A percentile compares a stretch with the other conserved stretches of the same genome.
Evolutionary conservation across 192 early-diverging fungal genomes (phyloP).

Genomic region (Piromyces finnis): DNA sequence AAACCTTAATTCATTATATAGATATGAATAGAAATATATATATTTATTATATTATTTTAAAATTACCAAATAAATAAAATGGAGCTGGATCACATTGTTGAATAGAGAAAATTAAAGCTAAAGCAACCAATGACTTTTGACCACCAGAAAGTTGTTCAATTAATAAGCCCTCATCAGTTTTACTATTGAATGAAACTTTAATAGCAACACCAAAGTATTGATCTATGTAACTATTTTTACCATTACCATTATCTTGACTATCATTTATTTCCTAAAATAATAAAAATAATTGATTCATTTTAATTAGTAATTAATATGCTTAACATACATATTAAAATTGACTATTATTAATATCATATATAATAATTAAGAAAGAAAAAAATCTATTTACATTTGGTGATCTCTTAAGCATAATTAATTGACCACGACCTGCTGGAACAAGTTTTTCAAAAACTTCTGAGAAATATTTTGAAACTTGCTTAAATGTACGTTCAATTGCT

Average conservation of each 20-base stretch:
- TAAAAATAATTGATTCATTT: no score
- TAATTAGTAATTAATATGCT: no score
- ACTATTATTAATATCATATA: no score
- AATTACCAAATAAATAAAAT: slow-evolving; percentile 73
- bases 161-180: slow-evolving; percentile 62
- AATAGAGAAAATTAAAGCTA: slow-evolving; percentile 95
- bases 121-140: slow-evolving; percentile 92
- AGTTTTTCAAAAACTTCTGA: slow-evolving; percentile 73
- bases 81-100: slow-evolving; percentile 96
- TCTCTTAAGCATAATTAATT: slow-evolving; percentile 66
- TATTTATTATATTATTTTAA: no score
- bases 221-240: slow-evolving; percentile 27
- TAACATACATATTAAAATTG: no score
- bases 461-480: slow-evolving; percentile 78
- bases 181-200: slow-evolving; percentile 79
- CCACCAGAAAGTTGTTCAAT: slow-evolving; percentile 96
- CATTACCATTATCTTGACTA: slow-evolving; percentile 2
- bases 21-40: no score
- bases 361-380: neutral
- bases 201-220: slow-evolving; percentile 72
- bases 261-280: slow-evolving; percentile 6
- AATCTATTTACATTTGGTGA: slow-evolving; percentile 18
- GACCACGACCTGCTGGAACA: slow-evolving; percentile 68
- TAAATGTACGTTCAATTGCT: slow-evolving; percentile 90
- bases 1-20: no score